These are phyloP conservation scores for Schoenoplectus triqueter DNA, from an alignment of 202 grass and related monocot genomes.

Conservation along the genomic window DNA sequence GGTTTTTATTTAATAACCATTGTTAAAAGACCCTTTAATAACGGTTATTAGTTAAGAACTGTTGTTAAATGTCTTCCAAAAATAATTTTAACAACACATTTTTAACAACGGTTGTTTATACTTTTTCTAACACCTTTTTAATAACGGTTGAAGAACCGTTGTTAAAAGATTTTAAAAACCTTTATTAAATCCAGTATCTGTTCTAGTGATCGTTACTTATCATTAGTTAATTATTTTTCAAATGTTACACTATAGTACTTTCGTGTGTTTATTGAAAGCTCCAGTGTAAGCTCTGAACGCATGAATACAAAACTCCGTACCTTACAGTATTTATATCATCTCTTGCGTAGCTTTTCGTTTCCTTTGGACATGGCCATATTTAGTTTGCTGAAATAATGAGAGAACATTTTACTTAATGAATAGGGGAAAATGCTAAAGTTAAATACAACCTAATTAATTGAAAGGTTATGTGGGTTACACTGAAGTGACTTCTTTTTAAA, in stretches of 20 bases:
- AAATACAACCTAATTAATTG: not conserved
- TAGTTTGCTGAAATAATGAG: not conserved
- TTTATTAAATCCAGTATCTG: too few relatives aligned
- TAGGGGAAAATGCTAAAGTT: not conserved
- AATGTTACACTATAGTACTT: not conserved
- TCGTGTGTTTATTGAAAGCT: not conserved
- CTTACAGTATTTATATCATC: not conserved
- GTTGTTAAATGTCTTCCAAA: too few relatives aligned
- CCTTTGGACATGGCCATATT: not conserved
- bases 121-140: too few relatives aligned
- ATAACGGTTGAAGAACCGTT: too few relatives aligned
- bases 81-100: too few relatives aligned
- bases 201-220: not conserved
- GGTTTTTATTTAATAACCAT: too few relatives aligned
- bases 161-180: too few relatives aligned
- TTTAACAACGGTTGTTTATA: too few relatives aligned
- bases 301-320: conserved; percentile 14
- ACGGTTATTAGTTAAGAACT: too few relatives aligned
- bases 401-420: not conserved
- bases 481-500: not conserved
- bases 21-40: too few relatives aligned
- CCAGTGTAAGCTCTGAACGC: not conserved
- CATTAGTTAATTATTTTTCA: conserved; percentile 29
- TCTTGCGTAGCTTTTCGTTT: not conserved
- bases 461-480: not conserved